A percentile compares a stretch with the other conserved stretches of the same genome.
Evolutionary conservation across 495 filamentous ascomycete genomes (phyloP).

Genomic region (Zalerion maritima): DNA sequence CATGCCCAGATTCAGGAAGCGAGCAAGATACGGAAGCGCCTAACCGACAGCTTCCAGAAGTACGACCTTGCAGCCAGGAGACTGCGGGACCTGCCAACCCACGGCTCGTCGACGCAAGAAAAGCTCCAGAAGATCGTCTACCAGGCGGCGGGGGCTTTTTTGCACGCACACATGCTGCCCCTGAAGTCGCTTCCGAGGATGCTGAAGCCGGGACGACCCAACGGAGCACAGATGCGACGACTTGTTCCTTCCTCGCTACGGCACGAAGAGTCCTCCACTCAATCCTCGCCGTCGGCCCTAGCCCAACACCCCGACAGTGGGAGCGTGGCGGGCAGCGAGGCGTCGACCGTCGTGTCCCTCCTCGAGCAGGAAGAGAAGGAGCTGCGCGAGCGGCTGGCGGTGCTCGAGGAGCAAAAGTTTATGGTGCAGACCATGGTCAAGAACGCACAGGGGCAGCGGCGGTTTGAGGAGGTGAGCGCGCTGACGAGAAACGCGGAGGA

Average conservation of each 20-base stretch:
- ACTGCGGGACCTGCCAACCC: conserved; percentile 61
- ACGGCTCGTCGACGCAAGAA: conserved; percentile 54
- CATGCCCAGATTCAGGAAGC: conserved; percentile 70
- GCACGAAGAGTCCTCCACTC: conserved; percentile 14
- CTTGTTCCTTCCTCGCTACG: conserved; percentile 10
- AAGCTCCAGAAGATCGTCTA: conserved; percentile 75
- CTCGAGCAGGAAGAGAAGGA: conserved; percentile 81
- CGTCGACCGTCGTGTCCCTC: conserved; percentile 49
- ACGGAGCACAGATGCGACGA: conserved; percentile 12
- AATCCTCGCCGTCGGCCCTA: conserved; percentile 14
- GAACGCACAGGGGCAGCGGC: conserved; percentile 62
- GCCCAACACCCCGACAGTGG: conserved; percentile 36
- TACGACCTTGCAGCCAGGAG: conserved; percentile 76
- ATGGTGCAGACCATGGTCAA: conserved; percentile 81
- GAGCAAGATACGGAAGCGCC: conserved; percentile 74
- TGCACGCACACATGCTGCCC: conserved; percentile 86
- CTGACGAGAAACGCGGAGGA: conserved; percentile 74
- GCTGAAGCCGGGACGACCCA: conserved; percentile 51
- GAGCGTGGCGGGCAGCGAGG: conserved; percentile 40
- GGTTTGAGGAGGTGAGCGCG: conserved; percentile 79
- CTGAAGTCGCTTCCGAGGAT: conserved; percentile 75
- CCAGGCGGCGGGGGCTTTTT: conserved; percentile 65
- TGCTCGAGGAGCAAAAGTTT: conserved; percentile 90
- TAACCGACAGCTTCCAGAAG: conserved; percentile 82
- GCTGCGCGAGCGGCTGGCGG: conserved; percentile 66